Conservation (phyloP, 2,329 filamentous ascomycete genomes). For the Hypomyces perniciosus region DNA sequence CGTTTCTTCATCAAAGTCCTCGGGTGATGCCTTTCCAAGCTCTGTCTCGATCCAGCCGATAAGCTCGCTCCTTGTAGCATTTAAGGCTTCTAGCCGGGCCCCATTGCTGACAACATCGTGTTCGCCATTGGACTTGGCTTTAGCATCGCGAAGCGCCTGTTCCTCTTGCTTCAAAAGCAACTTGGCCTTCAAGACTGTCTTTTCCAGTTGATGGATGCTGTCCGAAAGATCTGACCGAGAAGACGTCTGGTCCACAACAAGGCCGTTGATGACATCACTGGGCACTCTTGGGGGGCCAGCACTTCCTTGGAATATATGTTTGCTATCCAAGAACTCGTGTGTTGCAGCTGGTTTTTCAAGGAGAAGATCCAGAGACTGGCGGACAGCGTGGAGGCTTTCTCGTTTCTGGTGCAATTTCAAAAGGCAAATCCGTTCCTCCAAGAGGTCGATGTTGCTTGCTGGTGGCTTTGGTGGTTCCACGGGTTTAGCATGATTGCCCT, state of each 20-base stretch:
- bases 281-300: constrained; percentile 45
- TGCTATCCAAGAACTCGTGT: constrained; percentile 44
- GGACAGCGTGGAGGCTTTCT: constrained; percentile 43
- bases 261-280: constrained; percentile 43
- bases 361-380: constrained; percentile 46
- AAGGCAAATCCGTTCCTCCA: constrained; percentile 47
- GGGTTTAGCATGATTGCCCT: constrained; percentile 16
- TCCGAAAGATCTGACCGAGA: constrained; percentile 38
- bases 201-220: constrained; percentile 49
- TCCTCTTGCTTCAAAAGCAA: constrained; percentile 52
- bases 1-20: constrained; percentile 21
- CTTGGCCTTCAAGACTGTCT: constrained; percentile 52
- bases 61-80: constrained; percentile 50
- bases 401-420: constrained; percentile 48
- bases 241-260: constrained; percentile 36
- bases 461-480: constrained; percentile 17
- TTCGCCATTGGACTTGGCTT: constrained; percentile 30
- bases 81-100: constrained; percentile 47
- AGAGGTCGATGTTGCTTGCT: constrained; percentile 17
- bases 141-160: constrained; percentile 45
- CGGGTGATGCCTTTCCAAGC: constrained; percentile 45
- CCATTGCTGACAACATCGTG: constrained; percentile 32
- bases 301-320: constrained; percentile 41
- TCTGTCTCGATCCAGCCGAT: constrained; percentile 62
- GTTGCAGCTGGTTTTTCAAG: constrained; percentile 46